Conservation (phyloP, 148 eudicot genomes). For the Rhododendron simsii region DNA sequence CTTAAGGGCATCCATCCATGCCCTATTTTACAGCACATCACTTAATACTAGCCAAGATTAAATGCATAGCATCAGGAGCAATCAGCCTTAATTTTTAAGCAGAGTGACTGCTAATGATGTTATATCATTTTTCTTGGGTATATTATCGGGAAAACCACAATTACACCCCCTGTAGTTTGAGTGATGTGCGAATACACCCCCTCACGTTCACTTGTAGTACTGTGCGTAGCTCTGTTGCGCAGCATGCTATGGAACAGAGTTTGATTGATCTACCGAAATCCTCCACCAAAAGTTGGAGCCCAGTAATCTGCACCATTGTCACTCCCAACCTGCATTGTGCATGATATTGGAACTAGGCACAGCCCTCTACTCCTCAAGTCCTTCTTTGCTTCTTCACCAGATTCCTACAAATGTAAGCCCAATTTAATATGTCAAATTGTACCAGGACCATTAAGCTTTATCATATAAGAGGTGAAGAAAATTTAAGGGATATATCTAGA, state of each 20-base stretch:
- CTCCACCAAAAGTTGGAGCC: constrained; percentile 70
- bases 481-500: too few species aligned
- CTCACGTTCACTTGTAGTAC: neutral
- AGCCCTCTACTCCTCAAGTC: constrained; percentile 85
- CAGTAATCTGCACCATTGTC: constrained; percentile 89
- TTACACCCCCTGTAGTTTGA: neutral
- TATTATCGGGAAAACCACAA: neutral
- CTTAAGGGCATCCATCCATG: constrained; percentile 1
- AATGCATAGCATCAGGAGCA: constrained; percentile 85
- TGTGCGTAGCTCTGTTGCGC: neutral
- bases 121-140: constrained; percentile 43
- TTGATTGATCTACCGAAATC: constrained; percentile 37
- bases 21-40: constrained; percentile 1
- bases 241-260: neutral
- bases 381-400: constrained; percentile 40
- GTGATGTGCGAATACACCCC: neutral
- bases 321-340: constrained; percentile 78
- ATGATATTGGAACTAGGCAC: constrained; percentile 82
- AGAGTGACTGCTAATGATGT: constrained; percentile 94
- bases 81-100: constrained; percentile 68
- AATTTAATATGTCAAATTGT: neutral
- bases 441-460: neutral
- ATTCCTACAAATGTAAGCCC: constrained; percentile 28
- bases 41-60: constrained; percentile 9
- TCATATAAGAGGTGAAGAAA: neutral